These are phyloP conservation scores for Neoboletus subvelutipes DNA, from an alignment of 768 basidiomycete species.

Conservation along the genomic window DNA sequence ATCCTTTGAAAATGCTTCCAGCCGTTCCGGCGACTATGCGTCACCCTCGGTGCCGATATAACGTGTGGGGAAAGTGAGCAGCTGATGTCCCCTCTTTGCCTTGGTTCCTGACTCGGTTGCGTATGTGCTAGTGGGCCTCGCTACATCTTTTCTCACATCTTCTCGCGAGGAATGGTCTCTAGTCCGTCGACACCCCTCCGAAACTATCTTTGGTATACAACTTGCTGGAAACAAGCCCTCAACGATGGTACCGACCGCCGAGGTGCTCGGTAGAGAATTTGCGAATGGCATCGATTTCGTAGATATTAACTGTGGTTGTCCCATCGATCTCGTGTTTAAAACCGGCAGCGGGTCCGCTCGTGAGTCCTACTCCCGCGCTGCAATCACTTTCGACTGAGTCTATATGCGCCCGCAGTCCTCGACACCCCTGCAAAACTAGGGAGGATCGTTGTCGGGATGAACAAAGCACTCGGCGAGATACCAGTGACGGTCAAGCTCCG, in stretches of 20 bases:
- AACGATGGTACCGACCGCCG: slow-evolving; percentile 76
- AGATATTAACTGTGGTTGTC: slow-evolving; percentile 95
- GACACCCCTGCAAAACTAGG: slow-evolving; percentile 81
- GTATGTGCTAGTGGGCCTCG: slow-evolving; percentile 78
- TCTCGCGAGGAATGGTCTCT: slow-evolving; percentile 96
- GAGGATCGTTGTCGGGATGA: slow-evolving; percentile 90
- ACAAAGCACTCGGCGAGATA: slow-evolving; percentile 81
- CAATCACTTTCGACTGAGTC: background rate
- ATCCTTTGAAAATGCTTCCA: slow-evolving; percentile 28
- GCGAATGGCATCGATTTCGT: slow-evolving; percentile 78
- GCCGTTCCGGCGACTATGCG: slow-evolving; percentile 93
- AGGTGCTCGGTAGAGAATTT: slow-evolving; percentile 72
- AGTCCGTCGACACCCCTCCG: slow-evolving; percentile 84
- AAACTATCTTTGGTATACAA: slow-evolving; percentile 87
- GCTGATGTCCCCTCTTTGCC: background rate
- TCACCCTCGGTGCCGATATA: slow-evolving; percentile 86
- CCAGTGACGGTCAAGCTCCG: slow-evolving; percentile 91
- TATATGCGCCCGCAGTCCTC: slow-evolving; percentile 55
- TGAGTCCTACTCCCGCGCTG: slow-evolving; percentile 40
- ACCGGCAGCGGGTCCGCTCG: slow-evolving; percentile 87
- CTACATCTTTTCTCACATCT: slow-evolving; percentile 82
- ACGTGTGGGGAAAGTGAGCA: slow-evolving; percentile 88
- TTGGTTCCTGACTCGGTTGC: background rate
- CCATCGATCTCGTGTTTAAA: slow-evolving; percentile 94
- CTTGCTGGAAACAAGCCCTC: slow-evolving; percentile 86